phyloP scores from a whole-genome alignment of 768 basidiomycete species.

The Hypholoma fasciculare region DNA sequence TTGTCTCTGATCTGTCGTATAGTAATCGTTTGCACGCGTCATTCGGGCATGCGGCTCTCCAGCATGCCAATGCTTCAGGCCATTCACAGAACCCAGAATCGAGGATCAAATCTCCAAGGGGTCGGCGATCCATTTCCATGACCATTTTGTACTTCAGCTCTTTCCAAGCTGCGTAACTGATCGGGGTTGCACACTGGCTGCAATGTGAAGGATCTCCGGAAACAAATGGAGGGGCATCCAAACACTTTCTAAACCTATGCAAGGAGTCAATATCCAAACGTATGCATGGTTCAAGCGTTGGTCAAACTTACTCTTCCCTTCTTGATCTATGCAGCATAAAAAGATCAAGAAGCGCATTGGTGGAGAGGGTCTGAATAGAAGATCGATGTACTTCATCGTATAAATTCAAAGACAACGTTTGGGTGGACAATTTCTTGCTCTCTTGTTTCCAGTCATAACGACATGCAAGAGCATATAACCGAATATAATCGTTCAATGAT shows the following conservation, averaged over 20 bases:
- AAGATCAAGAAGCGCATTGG: conserved; percentile 52
- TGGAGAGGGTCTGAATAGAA: conserved; percentile 46
- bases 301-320: conserved; percentile 39
- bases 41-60: conserved; percentile 55
- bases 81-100: conserved; percentile 50
- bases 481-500: conserved; percentile 47
- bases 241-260: conserved; percentile 39
- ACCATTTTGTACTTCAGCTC: conserved; percentile 60
- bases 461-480: conserved; percentile 54
- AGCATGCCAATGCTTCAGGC: conserved; percentile 61
- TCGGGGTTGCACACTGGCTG: conserved; percentile 44
- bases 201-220: conserved; percentile 45
- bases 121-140: conserved; percentile 57
- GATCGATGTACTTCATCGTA: conserved; percentile 44
- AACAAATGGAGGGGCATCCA: conserved; percentile 63
- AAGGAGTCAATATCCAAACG: neutral
- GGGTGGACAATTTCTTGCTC: conserved; percentile 50
- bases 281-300: neutral
- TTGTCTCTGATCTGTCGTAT: conserved; percentile 55
- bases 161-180: conserved; percentile 64
- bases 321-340: conserved; percentile 55
- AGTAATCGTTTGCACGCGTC: conserved; percentile 45
- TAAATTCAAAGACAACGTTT: conserved; percentile 55
- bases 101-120: conserved; percentile 58
- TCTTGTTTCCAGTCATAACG: conserved; percentile 63